A percentile compares a stretch with the other conserved stretches of the same genome.
These are phyloP conservation scores for Fonsecaea erecta DNA, from an alignment of 2,329 filamentous ascomycete genomes.

Conservation along the genomic window DNA sequence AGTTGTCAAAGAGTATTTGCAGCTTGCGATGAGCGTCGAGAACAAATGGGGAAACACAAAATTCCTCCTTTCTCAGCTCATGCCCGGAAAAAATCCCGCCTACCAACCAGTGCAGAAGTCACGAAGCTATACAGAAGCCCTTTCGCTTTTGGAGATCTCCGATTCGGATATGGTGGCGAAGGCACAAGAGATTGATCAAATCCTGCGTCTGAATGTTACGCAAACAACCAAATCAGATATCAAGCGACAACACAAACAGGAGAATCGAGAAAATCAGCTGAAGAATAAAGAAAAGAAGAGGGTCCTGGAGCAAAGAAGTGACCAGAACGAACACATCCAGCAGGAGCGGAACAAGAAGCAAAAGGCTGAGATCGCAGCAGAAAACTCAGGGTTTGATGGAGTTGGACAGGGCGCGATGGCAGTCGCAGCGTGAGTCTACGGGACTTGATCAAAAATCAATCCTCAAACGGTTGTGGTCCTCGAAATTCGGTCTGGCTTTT, in stretches of 20 bases:
- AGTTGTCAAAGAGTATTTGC: slow-evolving; percentile 76
- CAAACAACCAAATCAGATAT: slow-evolving; percentile 39
- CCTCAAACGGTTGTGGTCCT: not conserved
- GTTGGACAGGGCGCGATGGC: slow-evolving; percentile 34
- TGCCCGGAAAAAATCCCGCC: slow-evolving; percentile 74
- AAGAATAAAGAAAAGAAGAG: slow-evolving; percentile 33
- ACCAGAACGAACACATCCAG: slow-evolving; percentile 16
- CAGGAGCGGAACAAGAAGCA: slow-evolving; percentile 32
- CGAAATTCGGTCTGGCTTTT: not conserved
- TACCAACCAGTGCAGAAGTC: slow-evolving; percentile 66
- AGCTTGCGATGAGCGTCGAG: slow-evolving; percentile 72
- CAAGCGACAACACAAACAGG: slow-evolving; percentile 35
- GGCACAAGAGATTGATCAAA: slow-evolving; percentile 69
- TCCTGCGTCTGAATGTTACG: slow-evolving; percentile 61
- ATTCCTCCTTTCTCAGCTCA: slow-evolving; percentile 81
- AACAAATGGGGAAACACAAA: slow-evolving; percentile 95
- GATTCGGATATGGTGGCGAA: slow-evolving; percentile 60
- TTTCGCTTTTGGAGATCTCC: slow-evolving; percentile 67
- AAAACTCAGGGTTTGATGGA: slow-evolving; percentile 37
- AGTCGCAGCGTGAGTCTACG: slow-evolving; percentile 23
- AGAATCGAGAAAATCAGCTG: slow-evolving; percentile 31
- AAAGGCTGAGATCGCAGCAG: slow-evolving; percentile 36
- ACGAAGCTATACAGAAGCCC: slow-evolving; percentile 73
- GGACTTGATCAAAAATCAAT: no score
- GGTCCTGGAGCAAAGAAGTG: slow-evolving; percentile 17